Percentiles rank a stretch among this genome's conserved stretches.
phyloP scores from a whole-genome alignment of 2,329 filamentous ascomycete species.

The Atkinsonella hypoxylon region DNA sequence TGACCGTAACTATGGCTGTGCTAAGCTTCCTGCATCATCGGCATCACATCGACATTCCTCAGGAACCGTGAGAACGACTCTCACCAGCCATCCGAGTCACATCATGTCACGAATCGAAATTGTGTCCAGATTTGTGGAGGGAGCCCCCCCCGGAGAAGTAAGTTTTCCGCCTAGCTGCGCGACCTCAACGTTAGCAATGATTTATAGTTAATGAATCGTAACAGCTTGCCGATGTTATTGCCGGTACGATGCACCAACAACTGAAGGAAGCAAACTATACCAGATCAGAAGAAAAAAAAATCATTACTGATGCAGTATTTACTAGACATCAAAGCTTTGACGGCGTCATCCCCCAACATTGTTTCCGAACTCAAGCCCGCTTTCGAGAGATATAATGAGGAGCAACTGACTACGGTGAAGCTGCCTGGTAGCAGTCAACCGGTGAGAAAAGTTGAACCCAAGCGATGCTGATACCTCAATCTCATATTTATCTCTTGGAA shows the following conservation, averaged over 20 bases:
- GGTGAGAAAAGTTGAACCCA: slow-evolving; percentile 15
- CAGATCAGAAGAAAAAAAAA: neutral
- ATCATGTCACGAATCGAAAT: slow-evolving; percentile 27
- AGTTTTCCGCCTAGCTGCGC: slow-evolving; percentile 15
- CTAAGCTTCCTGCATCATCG: neutral
- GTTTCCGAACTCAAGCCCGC: slow-evolving; percentile 66
- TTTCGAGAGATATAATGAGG: slow-evolving; percentile 91
- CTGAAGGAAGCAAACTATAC: neutral
- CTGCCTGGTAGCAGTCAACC: slow-evolving; percentile 70
- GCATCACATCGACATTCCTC: neutral
- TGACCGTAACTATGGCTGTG: neutral
- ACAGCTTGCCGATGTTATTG: slow-evolving; percentile 77
- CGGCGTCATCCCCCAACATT: slow-evolving; percentile 54
- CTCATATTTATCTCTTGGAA: neutral
- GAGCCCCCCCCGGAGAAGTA: slow-evolving; percentile 94
- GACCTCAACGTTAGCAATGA: slow-evolving; percentile 9
- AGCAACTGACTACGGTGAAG: slow-evolving; percentile 81
- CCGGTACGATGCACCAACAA: slow-evolving; percentile 43
- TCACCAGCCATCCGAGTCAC: neutral
- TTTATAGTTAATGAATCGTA: slow-evolving; percentile 17
- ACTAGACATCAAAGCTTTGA: slow-evolving; percentile 80
- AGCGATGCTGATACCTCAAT: neutral
- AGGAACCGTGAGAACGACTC: neutral
- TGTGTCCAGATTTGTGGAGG: slow-evolving; percentile 79
- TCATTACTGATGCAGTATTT: neutral